Evolutionary conservation across 2,329 filamentous ascomycete genomes (phyloP), one percentile per base, ranked within the genome.

Genomic region (Alternaria burnsii): DNA sequence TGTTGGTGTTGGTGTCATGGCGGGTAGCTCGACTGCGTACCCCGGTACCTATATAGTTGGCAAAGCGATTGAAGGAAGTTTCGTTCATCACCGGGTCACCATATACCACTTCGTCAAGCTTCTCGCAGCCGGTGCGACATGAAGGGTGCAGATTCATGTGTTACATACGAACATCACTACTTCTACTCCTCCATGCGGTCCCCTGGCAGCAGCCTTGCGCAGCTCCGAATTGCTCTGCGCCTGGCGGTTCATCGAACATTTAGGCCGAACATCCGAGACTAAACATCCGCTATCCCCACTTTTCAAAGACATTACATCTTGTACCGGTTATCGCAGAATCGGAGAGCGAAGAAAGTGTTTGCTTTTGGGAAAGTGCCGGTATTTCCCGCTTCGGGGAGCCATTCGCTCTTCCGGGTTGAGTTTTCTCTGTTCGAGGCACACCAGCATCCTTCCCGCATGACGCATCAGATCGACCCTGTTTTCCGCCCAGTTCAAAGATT

Each of bases 351-450:
- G 22, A 38, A 38, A 26, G 28, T 38, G 24, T 34, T 50, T 48
- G 34, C 34, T 50, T 48, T 41, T 48, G 43, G n/a, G 10, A 32
- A 55, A 22, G 26, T 44, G 46, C 47, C n/a, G 46, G 40, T 28
- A 38, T 38, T 57, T 38, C 40, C 47, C 46, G 30, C 24, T n/a
- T 58, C 41, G 58, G 58, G 58, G 58, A 57, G 58, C 53, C 54
- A 52, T 46, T 26, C 16, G 22, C 22, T 41, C n/a, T 40, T 52
- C 54, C 58, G 54, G 30, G 24, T 16, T 16, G 32, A 36, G 14
- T 20, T 22, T n/a, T 22, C 43, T 34, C 32, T 46, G 34, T 18
- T 40, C 16, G 32, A 30, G 32, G 18, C 26, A 40, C 34, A 40
- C 40, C 53, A 24, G 22, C 40, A 41, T 46, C 41, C 34, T 50